Evolutionary conservation across 768 basidiomycete genomes (phyloP).

Genomic region (Lactifluus volemus): DNA sequence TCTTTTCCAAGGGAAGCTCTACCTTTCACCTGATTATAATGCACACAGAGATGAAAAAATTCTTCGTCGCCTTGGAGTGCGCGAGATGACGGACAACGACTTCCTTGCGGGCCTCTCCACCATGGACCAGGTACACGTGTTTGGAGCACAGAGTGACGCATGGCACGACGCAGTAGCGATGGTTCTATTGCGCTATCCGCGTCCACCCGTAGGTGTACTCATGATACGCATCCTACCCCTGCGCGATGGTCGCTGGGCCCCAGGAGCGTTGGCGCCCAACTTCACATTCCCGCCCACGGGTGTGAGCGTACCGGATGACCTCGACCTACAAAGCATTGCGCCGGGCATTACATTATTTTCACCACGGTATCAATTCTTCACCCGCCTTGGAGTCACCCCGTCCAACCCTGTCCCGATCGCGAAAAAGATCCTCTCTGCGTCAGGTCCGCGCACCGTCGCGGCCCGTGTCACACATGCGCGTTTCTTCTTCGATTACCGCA

Average conservation of each 20-base stretch:
- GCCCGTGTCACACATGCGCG: slow-evolving; percentile 5
- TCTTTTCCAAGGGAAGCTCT: neutral
- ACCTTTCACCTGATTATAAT: slow-evolving; percentile 16
- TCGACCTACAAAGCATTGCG: slow-evolving; percentile 13
- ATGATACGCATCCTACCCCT: slow-evolving; percentile 10
- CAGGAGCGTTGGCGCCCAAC: neutral
- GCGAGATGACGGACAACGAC: slow-evolving; percentile 8
- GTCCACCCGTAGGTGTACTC: neutral
- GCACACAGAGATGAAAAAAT: neutral
- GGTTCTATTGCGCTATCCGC: neutral
- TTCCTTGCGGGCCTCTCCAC: slow-evolving; percentile 2
- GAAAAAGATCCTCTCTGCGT: neutral
- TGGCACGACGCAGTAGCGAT: slow-evolving; percentile 13
- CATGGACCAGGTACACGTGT: neutral
- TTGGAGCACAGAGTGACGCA: neutral
- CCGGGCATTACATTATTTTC: neutral
- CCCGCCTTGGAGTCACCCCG: slow-evolving; percentile 5
- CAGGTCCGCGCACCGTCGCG: neutral
- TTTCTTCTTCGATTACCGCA: slow-evolving; percentile 18
- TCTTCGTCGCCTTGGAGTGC: slow-evolving; percentile 14
- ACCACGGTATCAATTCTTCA: slow-evolving; percentile 8
- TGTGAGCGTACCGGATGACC: slow-evolving; percentile 9
- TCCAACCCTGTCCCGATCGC: slow-evolving; percentile 9
- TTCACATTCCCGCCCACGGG: slow-evolving; percentile 5
- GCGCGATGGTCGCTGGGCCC: slow-evolving; percentile 5